phyloP scores from a whole-genome alignment of 371 early-diverging fungal species.

The Circinella minor region DNA sequence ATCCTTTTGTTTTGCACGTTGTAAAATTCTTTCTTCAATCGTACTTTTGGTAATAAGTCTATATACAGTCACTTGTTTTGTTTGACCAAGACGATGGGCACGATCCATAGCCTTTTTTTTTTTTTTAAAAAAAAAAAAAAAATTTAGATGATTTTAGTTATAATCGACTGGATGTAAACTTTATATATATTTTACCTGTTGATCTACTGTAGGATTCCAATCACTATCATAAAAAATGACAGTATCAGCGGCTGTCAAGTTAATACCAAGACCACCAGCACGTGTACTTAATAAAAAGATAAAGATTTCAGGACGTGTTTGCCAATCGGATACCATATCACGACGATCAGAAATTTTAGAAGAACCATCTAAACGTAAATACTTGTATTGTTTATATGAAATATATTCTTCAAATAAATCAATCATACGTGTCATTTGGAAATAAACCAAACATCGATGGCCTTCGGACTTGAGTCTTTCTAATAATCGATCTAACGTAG shows the following conservation, averaged over 20 bases:
- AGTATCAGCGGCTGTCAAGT: slow-evolving; percentile 99
- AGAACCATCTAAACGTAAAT: slow-evolving; percentile 96
- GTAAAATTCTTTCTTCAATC: slow-evolving; percentile 91
- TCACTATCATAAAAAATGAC: slow-evolving; percentile 99
- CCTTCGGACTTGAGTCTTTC: slow-evolving; percentile 88
- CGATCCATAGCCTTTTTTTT: slow-evolving; percentile 95
- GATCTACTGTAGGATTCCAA: slow-evolving; percentile 99
- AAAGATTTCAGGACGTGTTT: slow-evolving; percentile 89
- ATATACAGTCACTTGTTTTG: slow-evolving; percentile 94
- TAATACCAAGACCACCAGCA: slow-evolving; percentile 99
- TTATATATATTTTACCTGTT: slow-evolving; percentile 57
- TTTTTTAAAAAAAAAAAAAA: too few species aligned
- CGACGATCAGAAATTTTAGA: slow-evolving; percentile 91
- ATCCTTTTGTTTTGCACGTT: slow-evolving; percentile 93
- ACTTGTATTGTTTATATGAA: slow-evolving; percentile 86
- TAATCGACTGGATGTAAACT: too few species aligned
- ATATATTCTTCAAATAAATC: slow-evolving; percentile 97
- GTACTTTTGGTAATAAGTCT: slow-evolving; percentile 90
- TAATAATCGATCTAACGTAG: slow-evolving; percentile 86
- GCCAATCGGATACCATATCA: slow-evolving; percentile 94
- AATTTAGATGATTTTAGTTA: too few species aligned
- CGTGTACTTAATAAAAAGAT: slow-evolving; percentile 98
- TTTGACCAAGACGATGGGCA: slow-evolving; percentile 98
- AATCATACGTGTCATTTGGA: slow-evolving; percentile 99
- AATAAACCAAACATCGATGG: slow-evolving; percentile 96